Evolutionary conservation across 2,329 filamentous ascomycete species (phyloP).

Genomic region (Hypoxylon sp.): DNA sequence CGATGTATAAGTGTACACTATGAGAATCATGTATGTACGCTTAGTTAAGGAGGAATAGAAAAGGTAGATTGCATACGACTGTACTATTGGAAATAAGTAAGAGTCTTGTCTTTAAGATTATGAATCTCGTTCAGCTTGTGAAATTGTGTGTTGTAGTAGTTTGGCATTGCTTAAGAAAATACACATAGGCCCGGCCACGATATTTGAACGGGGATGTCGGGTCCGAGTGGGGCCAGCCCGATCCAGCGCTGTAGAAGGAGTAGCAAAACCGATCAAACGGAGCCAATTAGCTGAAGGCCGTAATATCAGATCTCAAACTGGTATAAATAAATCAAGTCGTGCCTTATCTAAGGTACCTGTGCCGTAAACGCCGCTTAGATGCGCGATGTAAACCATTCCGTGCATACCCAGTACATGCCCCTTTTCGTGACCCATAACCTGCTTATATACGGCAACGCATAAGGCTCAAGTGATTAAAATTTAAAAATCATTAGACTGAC

Average conservation of each 20-base stretch:
- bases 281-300: background rate
- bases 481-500: no score
- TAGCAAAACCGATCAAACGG: background rate
- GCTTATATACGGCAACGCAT: no score
- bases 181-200: no score
- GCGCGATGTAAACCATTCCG: slow-evolving; percentile 13
- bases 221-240: background rate
- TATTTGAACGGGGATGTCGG: no score
- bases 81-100: slow-evolving; percentile 3
- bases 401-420: background rate
- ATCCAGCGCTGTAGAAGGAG: background rate
- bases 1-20: slow-evolving; percentile 3
- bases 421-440: background rate
- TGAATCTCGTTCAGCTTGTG: background rate
- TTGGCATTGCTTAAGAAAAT: background rate
- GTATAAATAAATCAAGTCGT: background rate
- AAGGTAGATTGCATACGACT: slow-evolving; percentile 33
- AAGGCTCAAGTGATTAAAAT: no score
- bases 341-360: slow-evolving; percentile 14
- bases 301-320: background rate
- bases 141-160: background rate
- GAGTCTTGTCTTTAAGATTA: background rate
- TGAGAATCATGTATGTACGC: slow-evolving; percentile 8
- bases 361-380: slow-evolving; percentile 22
- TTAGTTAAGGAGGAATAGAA: slow-evolving; percentile 16